Evolutionary conservation across 1,284 basidiomycete genomes (phyloP).

Genomic region (Rhodotorula sp.): DNA sequence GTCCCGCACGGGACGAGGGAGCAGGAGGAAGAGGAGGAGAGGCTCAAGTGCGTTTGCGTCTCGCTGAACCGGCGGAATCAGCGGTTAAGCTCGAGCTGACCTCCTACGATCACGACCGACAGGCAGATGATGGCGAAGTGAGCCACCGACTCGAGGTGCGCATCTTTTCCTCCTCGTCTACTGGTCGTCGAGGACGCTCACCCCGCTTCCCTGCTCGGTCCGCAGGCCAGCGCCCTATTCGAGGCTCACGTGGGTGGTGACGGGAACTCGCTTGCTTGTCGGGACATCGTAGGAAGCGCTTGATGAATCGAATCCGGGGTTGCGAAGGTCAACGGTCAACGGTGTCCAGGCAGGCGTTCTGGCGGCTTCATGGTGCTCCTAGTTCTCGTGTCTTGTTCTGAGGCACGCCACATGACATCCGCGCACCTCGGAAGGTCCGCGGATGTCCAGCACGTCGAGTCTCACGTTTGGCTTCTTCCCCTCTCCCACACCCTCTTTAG

Average conservation of each 20-base stretch:
- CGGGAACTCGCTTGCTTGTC: too few relatives aligned
- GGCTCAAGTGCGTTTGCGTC: slow-evolving; percentile 16
- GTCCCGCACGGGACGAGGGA: slow-evolving; percentile 2
- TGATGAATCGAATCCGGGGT: too few relatives aligned
- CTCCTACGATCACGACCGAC: background rate
- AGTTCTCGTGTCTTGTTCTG: too few relatives aligned
- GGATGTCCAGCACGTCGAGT: background rate
- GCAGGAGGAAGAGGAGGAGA: slow-evolving; percentile 14
- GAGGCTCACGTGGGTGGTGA: too few relatives aligned
- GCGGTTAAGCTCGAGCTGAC: too few relatives aligned
- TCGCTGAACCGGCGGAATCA: too few relatives aligned
- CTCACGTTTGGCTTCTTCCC: background rate
- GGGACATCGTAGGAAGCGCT: too few relatives aligned
- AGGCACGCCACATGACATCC: too few relatives aligned
- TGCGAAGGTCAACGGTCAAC: background rate
- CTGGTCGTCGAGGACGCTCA: background rate
- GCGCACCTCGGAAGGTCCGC: background rate
- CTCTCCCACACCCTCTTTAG: background rate
- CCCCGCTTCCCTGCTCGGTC: background rate
- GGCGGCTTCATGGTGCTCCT: too few relatives aligned
- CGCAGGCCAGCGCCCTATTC: too few relatives aligned
- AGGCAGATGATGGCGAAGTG: slow-evolving; percentile 6
- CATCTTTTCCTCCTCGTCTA: too few relatives aligned
- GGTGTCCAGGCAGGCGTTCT: too few relatives aligned
- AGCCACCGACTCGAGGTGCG: background rate